A percentile compares a stretch with the other conserved stretches of the same genome.
Evolutionary conservation across 139 green algal genomes (phyloP).

Genomic region (Pycnococcus provasolii): DNA sequence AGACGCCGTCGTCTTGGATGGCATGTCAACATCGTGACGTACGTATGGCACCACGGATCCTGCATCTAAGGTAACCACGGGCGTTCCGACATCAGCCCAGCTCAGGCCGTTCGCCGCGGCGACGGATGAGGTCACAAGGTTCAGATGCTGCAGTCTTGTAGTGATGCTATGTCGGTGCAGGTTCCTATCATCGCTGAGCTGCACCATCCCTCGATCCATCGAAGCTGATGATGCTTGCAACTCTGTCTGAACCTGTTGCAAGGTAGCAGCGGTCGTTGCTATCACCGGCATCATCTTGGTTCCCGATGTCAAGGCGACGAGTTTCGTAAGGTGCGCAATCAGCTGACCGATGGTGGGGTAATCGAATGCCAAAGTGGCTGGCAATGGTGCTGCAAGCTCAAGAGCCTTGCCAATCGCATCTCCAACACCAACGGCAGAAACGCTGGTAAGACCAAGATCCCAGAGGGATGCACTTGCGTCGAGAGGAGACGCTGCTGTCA

Average conservation of each 20-base stretch:
- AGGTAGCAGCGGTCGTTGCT: neutral
- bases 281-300: neutral
- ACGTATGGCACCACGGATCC: neutral
- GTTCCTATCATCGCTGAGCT: no score
- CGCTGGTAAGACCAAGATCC: no score
- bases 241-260: neutral
- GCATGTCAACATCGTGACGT: neutral
- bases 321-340: neutral
- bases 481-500: no score
- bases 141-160: no score
- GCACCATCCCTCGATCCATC: neutral
- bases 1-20: no score
- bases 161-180: no score
- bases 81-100: neutral
- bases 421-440: neutral
- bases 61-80: neutral
- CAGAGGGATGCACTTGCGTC: no score
- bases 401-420: neutral
- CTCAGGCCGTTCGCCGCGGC: no score
- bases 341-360: conserved; percentile 17
- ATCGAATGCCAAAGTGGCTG: conserved; percentile 25
- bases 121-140: no score
- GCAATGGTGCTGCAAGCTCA: neutral
- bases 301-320: neutral
- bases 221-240: neutral